A percentile compares a stretch with the other conserved stretches of the same genome.
Conservation (phyloP, 306 rosid genomes). For the Rubus idaeus region DNA sequence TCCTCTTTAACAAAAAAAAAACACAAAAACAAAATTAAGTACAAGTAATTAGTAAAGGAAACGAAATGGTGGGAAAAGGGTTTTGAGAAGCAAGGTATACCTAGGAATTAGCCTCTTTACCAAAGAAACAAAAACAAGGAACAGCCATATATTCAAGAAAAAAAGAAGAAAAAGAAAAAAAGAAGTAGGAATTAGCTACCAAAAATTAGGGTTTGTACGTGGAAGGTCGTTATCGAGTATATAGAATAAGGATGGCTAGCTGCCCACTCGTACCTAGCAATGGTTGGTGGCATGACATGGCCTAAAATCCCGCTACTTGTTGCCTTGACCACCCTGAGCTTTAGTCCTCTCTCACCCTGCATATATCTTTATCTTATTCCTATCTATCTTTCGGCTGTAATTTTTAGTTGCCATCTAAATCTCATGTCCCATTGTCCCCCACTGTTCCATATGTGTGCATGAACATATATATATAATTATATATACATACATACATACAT, state of each 20-base stretch:
- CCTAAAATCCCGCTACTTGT: slow-evolving; percentile 10
- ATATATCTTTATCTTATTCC: too few relatives aligned
- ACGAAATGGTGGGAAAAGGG: background rate
- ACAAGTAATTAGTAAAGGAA: background rate
- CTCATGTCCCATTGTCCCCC: background rate
- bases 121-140: too few relatives aligned
- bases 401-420: background rate
- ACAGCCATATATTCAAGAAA: background rate
- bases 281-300: slow-evolving; percentile 16
- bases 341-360: background rate
- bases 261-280: background rate
- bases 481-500: background rate
- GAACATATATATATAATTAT: background rate
- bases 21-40: background rate
- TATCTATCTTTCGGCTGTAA: background rate
- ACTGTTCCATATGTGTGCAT: background rate
- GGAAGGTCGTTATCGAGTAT: background rate
- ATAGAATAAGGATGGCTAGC: background rate
- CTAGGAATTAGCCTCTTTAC: background rate
- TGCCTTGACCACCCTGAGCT: background rate
- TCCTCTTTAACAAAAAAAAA: too few relatives aligned
- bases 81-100: background rate
- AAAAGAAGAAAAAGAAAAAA: background rate
- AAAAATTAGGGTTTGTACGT: background rate
- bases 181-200: background rate